Conservation (phyloP, 257 asterid genomes). For the Eucommia ulmoides region DNA sequence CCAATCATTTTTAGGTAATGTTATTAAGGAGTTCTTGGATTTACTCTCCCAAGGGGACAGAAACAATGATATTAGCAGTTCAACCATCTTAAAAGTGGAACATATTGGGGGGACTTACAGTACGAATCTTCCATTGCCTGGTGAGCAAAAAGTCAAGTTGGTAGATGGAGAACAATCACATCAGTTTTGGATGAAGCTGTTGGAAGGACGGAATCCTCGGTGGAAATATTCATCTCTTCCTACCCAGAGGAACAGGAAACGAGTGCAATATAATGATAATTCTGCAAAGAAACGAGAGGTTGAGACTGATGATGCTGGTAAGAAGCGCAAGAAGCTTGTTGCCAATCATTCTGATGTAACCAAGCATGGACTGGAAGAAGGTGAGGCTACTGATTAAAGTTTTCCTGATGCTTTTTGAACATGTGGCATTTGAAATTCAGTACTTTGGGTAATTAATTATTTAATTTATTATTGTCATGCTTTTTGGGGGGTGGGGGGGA, state of each 20-base stretch:
- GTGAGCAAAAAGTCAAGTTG: slow-evolving; percentile 45
- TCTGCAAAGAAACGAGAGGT: slow-evolving; percentile 17
- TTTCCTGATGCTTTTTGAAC: not conserved
- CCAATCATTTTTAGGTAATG: slow-evolving; percentile 35
- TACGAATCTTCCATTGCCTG: slow-evolving; percentile 32
- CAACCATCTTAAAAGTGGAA: slow-evolving; percentile 50
- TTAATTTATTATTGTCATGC: too few relatives aligned
- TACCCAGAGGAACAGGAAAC: slow-evolving; percentile 56
- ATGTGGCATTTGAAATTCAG: not conserved
- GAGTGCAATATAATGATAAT: slow-evolving; percentile 39
- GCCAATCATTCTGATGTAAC: slow-evolving; percentile 19
- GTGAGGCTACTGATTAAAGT: slow-evolving; percentile 5
- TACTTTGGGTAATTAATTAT: too few relatives aligned
- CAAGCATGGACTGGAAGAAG: slow-evolving; percentile 13
- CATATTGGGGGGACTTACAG: slow-evolving; percentile 37
- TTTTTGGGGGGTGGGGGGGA: too few relatives aligned
- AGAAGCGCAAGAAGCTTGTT: slow-evolving; percentile 45
- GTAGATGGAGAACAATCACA: slow-evolving; percentile 45
- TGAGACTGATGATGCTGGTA: slow-evolving; percentile 31
- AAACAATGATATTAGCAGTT: slow-evolving; percentile 6
- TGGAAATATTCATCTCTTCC: slow-evolving; percentile 49
- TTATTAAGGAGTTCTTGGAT: slow-evolving; percentile 39
- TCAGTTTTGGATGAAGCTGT: slow-evolving; percentile 60
- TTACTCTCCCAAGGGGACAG: slow-evolving; percentile 28
- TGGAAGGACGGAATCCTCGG: slow-evolving; percentile 43